phyloP scores from a whole-genome alignment of 1,284 basidiomycete species.

The Leccinum brunneo-olivaceum region DNA sequence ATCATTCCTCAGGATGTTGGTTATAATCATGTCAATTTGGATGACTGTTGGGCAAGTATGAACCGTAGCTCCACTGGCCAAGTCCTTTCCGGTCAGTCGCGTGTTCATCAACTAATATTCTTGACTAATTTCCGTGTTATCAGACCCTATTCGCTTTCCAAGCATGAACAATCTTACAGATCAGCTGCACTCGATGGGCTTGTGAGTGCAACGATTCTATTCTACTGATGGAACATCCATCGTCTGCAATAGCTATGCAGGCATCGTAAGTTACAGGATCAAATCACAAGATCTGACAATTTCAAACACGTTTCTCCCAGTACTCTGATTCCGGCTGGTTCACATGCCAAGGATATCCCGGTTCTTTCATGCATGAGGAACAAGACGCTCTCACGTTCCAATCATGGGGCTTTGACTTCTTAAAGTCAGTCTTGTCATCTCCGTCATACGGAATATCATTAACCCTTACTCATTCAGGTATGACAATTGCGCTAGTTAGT shows the following conservation, averaged over 20 bases:
- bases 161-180: constrained; percentile 48
- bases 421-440: constrained; percentile 41
- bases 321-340: constrained; percentile 32
- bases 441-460: neutral
- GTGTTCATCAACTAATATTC: constrained; percentile 23
- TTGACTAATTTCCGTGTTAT: constrained; percentile 15
- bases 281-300: neutral
- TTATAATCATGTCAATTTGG: constrained; percentile 49
- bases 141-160: constrained; percentile 24
- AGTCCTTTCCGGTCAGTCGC: constrained; percentile 36
- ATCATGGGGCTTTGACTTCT: constrained; percentile 53
- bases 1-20: constrained; percentile 38
- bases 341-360: constrained; percentile 26
- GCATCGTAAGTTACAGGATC: constrained; percentile 36
- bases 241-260: constrained; percentile 35
- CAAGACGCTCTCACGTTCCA: constrained; percentile 27
- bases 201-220: constrained; percentile 32
- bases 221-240: constrained; percentile 3
- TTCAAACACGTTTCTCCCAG: constrained; percentile 7
- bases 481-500: constrained; percentile 45
- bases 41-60: constrained; percentile 53
- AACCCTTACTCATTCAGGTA: constrained; percentile 32
- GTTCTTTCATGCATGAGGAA: constrained; percentile 26
- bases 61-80: constrained; percentile 40
- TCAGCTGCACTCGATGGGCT: constrained; percentile 43